phyloP scores from a whole-genome alignment of 2,329 filamentous ascomycete species.

The Penicillium sp. region DNA sequence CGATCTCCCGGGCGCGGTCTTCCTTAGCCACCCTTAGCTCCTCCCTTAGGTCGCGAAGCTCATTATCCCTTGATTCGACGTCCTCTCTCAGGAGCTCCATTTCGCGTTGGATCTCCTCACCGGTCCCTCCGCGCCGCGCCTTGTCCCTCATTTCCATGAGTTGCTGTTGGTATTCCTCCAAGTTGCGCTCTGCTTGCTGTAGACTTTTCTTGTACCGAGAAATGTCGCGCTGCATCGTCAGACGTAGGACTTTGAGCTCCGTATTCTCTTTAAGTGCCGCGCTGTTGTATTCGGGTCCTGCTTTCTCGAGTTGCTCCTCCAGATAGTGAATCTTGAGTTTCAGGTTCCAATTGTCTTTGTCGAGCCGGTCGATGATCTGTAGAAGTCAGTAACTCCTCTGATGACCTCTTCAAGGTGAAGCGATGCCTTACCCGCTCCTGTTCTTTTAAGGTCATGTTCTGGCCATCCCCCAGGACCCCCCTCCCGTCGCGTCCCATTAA shows the following conservation, averaged over 20 bases:
- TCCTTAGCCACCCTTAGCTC: slow-evolving; percentile 54
- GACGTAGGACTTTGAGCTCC: slow-evolving; percentile 85
- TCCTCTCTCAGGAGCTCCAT: slow-evolving; percentile 48
- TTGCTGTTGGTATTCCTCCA: slow-evolving; percentile 77
- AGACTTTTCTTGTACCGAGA: slow-evolving; percentile 81
- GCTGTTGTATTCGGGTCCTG: slow-evolving; percentile 84
- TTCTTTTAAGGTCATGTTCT: slow-evolving; percentile 78
- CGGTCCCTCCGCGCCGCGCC: slow-evolving; percentile 66
- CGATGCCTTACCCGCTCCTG: slow-evolving; percentile 67
- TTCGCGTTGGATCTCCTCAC: slow-evolving; percentile 62
- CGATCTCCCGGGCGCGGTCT: slow-evolving; percentile 52
- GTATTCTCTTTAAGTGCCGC: slow-evolving; percentile 89
- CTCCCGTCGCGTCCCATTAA: slow-evolving; percentile 59
- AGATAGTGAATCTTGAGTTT: slow-evolving; percentile 97
- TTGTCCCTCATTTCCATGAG: slow-evolving; percentile 77
- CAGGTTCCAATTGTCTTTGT: slow-evolving; percentile 96
- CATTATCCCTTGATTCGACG: slow-evolving; percentile 43
- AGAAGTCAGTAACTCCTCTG: slow-evolving; percentile 9
- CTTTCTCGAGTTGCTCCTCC: slow-evolving; percentile 80
- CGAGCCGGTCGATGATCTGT: slow-evolving; percentile 79
- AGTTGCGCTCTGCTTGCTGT: slow-evolving; percentile 72
- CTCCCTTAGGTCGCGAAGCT: slow-evolving; percentile 41
- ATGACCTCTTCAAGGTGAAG: background rate
- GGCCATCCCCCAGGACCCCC: slow-evolving; percentile 68
- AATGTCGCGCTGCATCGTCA: slow-evolving; percentile 83